Evolutionary conservation across 306 rosid species (phyloP).

Genomic region (Rosa rugosa): DNA sequence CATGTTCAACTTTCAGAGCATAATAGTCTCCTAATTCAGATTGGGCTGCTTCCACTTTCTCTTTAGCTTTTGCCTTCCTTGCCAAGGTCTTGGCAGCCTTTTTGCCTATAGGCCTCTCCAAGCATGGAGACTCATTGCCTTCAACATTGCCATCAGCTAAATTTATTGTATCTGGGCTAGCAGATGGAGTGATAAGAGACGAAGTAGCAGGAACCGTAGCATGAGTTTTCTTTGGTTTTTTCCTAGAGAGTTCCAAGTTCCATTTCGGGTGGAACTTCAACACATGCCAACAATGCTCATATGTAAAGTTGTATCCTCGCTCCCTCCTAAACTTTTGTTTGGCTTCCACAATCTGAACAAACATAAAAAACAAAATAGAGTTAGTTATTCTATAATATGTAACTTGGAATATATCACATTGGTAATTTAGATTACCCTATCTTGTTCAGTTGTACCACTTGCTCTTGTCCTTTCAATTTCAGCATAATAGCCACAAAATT

Average conservation of each 20-base stretch:
- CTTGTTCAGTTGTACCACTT: not conserved
- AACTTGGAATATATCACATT: not conserved
- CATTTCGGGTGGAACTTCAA: not conserved
- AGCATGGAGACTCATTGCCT: not conserved
- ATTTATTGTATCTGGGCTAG: not conserved
- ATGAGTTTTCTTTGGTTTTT: not conserved
- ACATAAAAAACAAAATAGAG: not conserved
- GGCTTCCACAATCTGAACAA: not conserved
- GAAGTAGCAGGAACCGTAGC: not conserved
- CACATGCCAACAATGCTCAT: not conserved
- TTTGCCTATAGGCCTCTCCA: not conserved
- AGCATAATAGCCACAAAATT: not conserved
- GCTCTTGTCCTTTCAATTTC: not conserved
- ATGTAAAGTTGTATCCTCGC: not conserved
- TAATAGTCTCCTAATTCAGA: not conserved
- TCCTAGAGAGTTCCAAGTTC: not conserved
- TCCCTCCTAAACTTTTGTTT: too few relatives aligned
- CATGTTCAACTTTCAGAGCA: not conserved
- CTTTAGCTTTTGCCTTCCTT: not conserved
- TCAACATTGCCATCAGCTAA: not conserved
- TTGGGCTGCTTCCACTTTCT: not conserved
- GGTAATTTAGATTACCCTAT: not conserved
- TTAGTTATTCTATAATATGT: not conserved
- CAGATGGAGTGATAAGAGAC: not conserved
- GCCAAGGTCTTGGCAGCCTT: not conserved